These are phyloP conservation scores for Syncephalastrum contaminatum DNA, from an alignment of 371 early-diverging fungal genomes.

Conservation along the genomic window DNA sequence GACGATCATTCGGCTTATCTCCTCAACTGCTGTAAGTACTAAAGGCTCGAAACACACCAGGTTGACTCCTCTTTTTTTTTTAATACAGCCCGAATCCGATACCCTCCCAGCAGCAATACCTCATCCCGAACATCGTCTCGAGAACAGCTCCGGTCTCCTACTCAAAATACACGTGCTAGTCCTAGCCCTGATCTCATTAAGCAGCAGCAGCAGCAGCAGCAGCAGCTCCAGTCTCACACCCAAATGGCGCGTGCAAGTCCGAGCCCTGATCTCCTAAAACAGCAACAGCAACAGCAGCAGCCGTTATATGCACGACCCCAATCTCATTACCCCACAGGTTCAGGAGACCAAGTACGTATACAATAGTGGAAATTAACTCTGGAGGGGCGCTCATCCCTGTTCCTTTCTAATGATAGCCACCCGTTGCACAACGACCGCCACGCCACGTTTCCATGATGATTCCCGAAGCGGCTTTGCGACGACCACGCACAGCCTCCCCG, in stretches of 20 bases:
- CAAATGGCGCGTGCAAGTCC: not conserved
- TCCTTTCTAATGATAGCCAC: not conserved
- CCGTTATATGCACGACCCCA: not conserved
- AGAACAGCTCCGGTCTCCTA: constrained; percentile 3
- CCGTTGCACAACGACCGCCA: constrained; percentile 25
- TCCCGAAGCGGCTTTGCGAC: constrained; percentile 45
- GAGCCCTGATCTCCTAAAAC: not conserved
- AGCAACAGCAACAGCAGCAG: not conserved
- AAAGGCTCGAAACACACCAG: not conserved
- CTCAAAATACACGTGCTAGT: not conserved
- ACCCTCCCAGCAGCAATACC: constrained; percentile 35
- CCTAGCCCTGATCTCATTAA: no score
- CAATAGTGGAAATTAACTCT: not conserved
- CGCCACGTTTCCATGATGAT: constrained; percentile 43
- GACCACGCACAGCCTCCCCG: constrained; percentile 47
- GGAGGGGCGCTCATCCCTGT: not conserved
- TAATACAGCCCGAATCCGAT: constrained; percentile 59
- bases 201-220: no score
- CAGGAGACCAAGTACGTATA: not conserved
- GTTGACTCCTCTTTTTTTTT: not conserved
- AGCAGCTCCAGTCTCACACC: constrained; percentile 3
- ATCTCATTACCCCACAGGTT: constrained; percentile 5
- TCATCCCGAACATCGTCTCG: constrained; percentile 12
- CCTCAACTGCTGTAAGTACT: constrained; percentile 59
- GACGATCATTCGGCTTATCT: constrained; percentile 55